Evolutionary conservation across 1,284 basidiomycete species (phyloP).

Genomic region (Apiotrichum laibachii): DNA sequence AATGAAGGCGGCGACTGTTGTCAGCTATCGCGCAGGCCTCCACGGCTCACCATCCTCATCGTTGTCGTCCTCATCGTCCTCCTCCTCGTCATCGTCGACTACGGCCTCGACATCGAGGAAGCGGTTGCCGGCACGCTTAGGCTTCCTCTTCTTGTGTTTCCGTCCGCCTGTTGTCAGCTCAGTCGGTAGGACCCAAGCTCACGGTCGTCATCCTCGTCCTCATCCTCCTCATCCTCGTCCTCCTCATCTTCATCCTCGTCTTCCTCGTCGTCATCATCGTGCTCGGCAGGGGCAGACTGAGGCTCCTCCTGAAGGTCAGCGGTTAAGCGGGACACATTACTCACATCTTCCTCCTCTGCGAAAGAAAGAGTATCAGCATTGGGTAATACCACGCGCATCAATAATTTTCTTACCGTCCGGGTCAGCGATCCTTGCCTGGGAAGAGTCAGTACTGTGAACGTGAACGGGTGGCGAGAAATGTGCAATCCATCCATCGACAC

Average conservation of each 20-base stretch:
- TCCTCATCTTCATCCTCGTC: slow-evolving; percentile 32
- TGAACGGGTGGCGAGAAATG: too few species aligned
- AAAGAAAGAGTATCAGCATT: background rate
- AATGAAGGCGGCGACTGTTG: slow-evolving; percentile 67
- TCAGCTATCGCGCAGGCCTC: background rate
- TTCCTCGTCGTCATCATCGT: slow-evolving; percentile 32
- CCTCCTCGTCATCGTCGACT: slow-evolving; percentile 90
- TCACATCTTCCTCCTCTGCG: slow-evolving; percentile 28
- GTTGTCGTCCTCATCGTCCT: slow-evolving; percentile 85
- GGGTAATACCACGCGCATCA: background rate
- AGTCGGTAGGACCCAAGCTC: slow-evolving; percentile 12
- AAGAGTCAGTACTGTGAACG: background rate
- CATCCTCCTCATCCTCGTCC: slow-evolving; percentile 56
- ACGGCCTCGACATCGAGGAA: slow-evolving; percentile 96
- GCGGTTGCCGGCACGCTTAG: slow-evolving; percentile 58
- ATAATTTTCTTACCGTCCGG: slow-evolving; percentile 35
- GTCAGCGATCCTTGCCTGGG: slow-evolving; percentile 36
- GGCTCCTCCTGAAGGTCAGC: background rate
- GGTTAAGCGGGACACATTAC: slow-evolving; percentile 1
- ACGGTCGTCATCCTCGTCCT: slow-evolving; percentile 50
- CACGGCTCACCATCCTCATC: slow-evolving; percentile 61
- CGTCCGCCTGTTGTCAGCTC: slow-evolving; percentile 5
- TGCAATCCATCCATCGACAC: too few species aligned
- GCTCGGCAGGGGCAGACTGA: slow-evolving; percentile 6
- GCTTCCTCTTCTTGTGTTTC: slow-evolving; percentile 54